phyloP scores from a whole-genome alignment of 176 grass and related monocot genomes.

The Saccharum spontaneum region DNA sequence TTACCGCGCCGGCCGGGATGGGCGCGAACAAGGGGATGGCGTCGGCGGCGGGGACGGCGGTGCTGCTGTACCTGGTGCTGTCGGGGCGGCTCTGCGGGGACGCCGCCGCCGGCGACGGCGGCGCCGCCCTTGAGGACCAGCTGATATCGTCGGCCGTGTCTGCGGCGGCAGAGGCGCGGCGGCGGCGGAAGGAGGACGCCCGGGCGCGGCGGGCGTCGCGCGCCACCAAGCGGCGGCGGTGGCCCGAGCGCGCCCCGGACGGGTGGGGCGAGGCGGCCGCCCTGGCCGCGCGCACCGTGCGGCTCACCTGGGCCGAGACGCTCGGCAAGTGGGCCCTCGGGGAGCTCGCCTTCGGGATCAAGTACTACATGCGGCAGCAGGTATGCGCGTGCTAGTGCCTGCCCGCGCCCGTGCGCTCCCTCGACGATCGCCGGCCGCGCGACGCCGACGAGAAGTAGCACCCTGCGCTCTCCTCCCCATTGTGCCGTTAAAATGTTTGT shows the following conservation, averaged over 20 bases:
- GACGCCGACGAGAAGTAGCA: not conserved
- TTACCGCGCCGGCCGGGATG: slow-evolving; percentile 31
- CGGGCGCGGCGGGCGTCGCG: slow-evolving; percentile 21
- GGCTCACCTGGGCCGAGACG: slow-evolving; percentile 69
- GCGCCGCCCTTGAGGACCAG: slow-evolving; percentile 9
- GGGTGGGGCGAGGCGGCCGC: slow-evolving; percentile 54
- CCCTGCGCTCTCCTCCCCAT: not conserved
- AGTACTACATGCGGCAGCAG: slow-evolving; percentile 81
- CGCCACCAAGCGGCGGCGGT: not conserved
- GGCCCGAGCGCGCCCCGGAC: slow-evolving; percentile 53
- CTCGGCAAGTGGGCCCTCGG: slow-evolving; percentile 86
- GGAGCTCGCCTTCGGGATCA: slow-evolving; percentile 89
- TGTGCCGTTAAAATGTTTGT: not conserved
- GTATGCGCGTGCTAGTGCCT: slow-evolving; percentile 19
- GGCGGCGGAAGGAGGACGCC: slow-evolving; percentile 33
- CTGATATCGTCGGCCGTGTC: slow-evolving; percentile 23
- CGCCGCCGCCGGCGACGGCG: slow-evolving; percentile 16
- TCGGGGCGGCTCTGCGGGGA: slow-evolving; percentile 59
- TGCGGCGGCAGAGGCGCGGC: not conserved
- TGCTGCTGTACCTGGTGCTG: slow-evolving; percentile 71
- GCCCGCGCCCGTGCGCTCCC: too few species aligned
- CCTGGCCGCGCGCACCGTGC: slow-evolving; percentile 47
- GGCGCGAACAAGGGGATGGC: slow-evolving; percentile 43
- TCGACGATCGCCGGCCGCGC: not conserved
- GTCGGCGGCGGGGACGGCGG: slow-evolving; percentile 62